Percentiles rank a stretch among this genome's conserved stretches.
Evolutionary conservation across 2,329 filamentous ascomycete genomes (phyloP).

Genomic region (Fusarium concolor): DNA sequence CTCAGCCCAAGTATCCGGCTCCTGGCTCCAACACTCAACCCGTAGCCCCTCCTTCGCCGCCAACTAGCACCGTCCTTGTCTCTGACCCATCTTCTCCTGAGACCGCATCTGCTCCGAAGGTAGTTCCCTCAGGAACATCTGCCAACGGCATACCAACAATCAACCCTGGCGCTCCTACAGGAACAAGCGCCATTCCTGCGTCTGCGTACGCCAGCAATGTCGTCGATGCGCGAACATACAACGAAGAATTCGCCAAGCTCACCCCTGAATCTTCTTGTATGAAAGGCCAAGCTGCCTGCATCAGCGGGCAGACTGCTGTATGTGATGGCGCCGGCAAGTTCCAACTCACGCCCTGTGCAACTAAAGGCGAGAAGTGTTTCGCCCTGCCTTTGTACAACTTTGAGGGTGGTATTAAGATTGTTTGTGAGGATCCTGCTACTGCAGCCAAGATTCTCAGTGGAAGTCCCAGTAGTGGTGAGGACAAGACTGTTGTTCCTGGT

Average conservation of each 20-base stretch:
- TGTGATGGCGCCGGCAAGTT: slow-evolving; percentile 59
- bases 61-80: slow-evolving; percentile 16
- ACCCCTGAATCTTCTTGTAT: slow-evolving; percentile 61
- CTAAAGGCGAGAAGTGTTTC: slow-evolving; percentile 56
- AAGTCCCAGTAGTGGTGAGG: slow-evolving; percentile 15
- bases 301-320: slow-evolving; percentile 60
- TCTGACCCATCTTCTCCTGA: slow-evolving; percentile 26
- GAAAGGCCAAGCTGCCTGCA: slow-evolving; percentile 62
- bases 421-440: slow-evolving; percentile 56
- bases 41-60: slow-evolving; percentile 1
- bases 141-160: slow-evolving; percentile 58
- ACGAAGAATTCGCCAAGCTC: slow-evolving; percentile 59
- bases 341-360: slow-evolving; percentile 52
- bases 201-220: slow-evolving; percentile 60
- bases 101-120: slow-evolving; percentile 14
- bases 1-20: slow-evolving; percentile 1
- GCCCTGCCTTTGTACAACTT: slow-evolving; percentile 65
- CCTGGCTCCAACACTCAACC: slow-evolving; percentile 18
- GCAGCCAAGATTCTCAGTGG: slow-evolving; percentile 59
- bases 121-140: slow-evolving; percentile 44
- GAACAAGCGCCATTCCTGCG: slow-evolving; percentile 56
- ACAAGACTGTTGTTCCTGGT: slow-evolving; percentile 14
- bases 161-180: slow-evolving; percentile 50
- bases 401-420: slow-evolving; percentile 59
- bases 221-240: slow-evolving; percentile 58